Percentiles rank a stretch among this genome's conserved stretches.
Conservation (phyloP, 768 basidiomycete species). For the Lentinula sp. region DNA sequence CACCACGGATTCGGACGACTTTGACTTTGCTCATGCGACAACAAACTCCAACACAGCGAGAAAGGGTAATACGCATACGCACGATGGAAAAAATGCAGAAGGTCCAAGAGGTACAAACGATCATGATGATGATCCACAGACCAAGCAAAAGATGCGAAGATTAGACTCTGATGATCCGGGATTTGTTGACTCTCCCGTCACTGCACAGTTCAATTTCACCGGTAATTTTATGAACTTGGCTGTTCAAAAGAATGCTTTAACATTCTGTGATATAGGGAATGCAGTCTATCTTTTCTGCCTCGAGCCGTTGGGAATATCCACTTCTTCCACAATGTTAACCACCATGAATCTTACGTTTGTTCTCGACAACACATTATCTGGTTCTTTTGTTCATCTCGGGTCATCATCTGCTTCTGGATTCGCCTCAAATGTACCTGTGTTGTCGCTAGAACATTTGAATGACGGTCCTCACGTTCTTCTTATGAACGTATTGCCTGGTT, state of each 20-base stretch:
- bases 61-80: constrained; percentile 1
- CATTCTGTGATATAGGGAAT: constrained; percentile 27
- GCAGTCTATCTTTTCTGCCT: constrained; percentile 42
- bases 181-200: constrained; percentile 24
- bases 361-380: constrained; percentile 28
- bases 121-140: background rate
- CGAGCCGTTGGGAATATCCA: constrained; percentile 21
- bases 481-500: constrained; percentile 36
- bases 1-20: constrained; percentile 14
- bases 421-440: constrained; percentile 27
- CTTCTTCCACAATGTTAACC: constrained; percentile 23
- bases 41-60: background rate
- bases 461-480: constrained; percentile 34
- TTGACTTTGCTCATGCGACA: constrained; percentile 8
- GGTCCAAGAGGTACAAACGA: background rate
- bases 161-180: constrained; percentile 22
- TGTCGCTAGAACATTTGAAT: constrained; percentile 26
- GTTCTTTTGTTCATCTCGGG: constrained; percentile 14
- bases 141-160: background rate
- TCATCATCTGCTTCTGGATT: constrained; percentile 16
- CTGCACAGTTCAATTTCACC: constrained; percentile 35
- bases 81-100: constrained; percentile 5
- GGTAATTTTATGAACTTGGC: constrained; percentile 22
- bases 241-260: background rate
- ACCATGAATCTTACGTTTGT: constrained; percentile 37